A percentile compares a stretch with the other conserved stretches of the same genome.
Conservation (phyloP, 1,284 basidiomycete genomes). For the Cryptococcus sp. region DNA sequence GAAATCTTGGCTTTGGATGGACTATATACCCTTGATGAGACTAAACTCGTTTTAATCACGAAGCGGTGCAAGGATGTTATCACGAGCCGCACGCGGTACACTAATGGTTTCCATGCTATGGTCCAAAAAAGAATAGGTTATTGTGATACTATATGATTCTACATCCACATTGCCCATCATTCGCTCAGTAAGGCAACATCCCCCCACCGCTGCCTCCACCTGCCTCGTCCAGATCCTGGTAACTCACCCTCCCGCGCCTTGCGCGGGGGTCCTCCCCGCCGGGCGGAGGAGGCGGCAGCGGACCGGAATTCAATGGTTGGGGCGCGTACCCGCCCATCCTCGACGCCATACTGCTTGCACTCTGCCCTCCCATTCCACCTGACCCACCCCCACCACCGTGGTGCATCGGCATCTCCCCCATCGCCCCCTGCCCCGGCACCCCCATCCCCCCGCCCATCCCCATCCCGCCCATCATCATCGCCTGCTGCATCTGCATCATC, state of each 20-base stretch:
- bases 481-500: conserved; percentile 50
- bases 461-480: conserved; percentile 43
- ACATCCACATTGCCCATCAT: neutral
- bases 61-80: too few relatives aligned
- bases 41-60: too few relatives aligned
- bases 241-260: conserved; percentile 42
- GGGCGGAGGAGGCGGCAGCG: conserved; percentile 29
- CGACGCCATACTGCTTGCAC: conserved; percentile 8
- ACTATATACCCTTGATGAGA: neutral
- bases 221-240: conserved; percentile 46
- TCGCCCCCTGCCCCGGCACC: conserved; percentile 1
- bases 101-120: too few relatives aligned
- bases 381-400: neutral
- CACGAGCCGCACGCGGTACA: too few relatives aligned
- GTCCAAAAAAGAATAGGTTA: too few relatives aligned
- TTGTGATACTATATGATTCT: too few relatives aligned
- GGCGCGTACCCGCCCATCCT: conserved; percentile 28
- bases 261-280: conserved; percentile 48
- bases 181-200: conserved; percentile 35
- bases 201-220: conserved; percentile 40
- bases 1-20: too few relatives aligned
- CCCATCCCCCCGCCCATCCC: conserved; percentile 7
- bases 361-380: neutral
- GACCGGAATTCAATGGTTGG: neutral
- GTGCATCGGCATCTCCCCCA: conserved; percentile 7